Percentiles rank a stretch among this genome's conserved stretches.
phyloP scores from a whole-genome alignment of 768 basidiomycete genomes.

The Porpolomopsis calyptriformis region DNA sequence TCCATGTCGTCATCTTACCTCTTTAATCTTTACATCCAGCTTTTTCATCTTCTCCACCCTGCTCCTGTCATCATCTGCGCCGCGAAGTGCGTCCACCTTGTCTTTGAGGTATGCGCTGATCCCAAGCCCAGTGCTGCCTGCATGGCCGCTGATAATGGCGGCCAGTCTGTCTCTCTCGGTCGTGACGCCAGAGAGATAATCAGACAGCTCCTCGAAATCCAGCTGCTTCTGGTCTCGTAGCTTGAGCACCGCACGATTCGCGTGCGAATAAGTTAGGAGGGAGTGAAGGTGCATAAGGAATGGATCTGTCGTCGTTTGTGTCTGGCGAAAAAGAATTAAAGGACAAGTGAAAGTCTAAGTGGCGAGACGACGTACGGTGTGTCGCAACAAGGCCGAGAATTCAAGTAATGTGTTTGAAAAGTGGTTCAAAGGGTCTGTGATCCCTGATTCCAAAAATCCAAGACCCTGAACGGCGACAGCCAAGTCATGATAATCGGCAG shows the following conservation, averaged over 20 bases:
- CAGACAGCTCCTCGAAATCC: slow-evolving; percentile 94
- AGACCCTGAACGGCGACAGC: slow-evolving; percentile 94
- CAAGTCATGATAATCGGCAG: slow-evolving; percentile 93
- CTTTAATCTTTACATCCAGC: slow-evolving; percentile 89
- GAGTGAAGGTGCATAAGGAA: slow-evolving; percentile 87
- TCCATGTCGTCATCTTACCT: slow-evolving; percentile 39
- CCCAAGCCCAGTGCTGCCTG: slow-evolving; percentile 74
- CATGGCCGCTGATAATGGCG: slow-evolving; percentile 82
- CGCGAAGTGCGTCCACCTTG: slow-evolving; percentile 81
- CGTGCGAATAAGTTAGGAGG: slow-evolving; percentile 84
- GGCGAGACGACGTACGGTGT: slow-evolving; percentile 44
- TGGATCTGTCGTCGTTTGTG: slow-evolving; percentile 84
- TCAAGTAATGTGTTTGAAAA: slow-evolving; percentile 95
- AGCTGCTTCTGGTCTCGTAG: slow-evolving; percentile 97
- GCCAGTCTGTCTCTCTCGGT: slow-evolving; percentile 87
- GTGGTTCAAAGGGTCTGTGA: slow-evolving; percentile 93
- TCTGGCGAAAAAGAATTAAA: slow-evolving; percentile 32
- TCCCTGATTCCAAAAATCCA: slow-evolving; percentile 96
- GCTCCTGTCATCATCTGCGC: slow-evolving; percentile 86
- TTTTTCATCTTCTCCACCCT: slow-evolving; percentile 91
- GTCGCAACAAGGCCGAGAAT: slow-evolving; percentile 82
- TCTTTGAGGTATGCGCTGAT: slow-evolving; percentile 86
- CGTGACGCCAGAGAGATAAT: slow-evolving; percentile 88
- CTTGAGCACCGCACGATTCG: slow-evolving; percentile 89
- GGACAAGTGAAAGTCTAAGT: slow-evolving; percentile 1